Percentiles rank a stretch among this genome's conserved stretches.
Conservation (phyloP, 2,329 filamentous ascomycete species). For the Diaporthe eres region DNA sequence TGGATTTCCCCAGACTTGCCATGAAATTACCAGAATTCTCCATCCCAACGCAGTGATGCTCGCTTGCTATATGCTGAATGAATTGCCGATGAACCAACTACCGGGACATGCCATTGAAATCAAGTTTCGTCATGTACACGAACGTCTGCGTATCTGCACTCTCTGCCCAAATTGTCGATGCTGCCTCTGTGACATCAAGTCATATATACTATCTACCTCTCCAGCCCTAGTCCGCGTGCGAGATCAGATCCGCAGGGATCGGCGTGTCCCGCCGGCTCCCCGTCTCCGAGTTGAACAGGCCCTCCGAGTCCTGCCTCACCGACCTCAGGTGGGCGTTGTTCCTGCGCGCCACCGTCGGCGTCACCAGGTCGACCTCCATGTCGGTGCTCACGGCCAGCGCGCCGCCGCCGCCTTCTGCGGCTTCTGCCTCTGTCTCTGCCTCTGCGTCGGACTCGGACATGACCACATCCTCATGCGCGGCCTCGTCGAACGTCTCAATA, state of each 20-base stretch:
- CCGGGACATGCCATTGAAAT: conserved; percentile 12
- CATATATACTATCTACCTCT: neutral
- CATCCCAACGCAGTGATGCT: conserved; percentile 33
- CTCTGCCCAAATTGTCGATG: neutral
- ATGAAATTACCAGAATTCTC: neutral
- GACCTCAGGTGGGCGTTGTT: conserved; percentile 31
- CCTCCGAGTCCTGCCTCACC: conserved; percentile 48
- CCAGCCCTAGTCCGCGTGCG: neutral
- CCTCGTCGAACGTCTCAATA: conserved; percentile 55
- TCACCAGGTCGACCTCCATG: conserved; percentile 56
- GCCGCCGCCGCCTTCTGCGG: neutral
- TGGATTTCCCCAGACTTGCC: neutral
- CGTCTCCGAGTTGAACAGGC: conserved; percentile 48
- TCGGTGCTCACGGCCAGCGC: conserved; percentile 44
- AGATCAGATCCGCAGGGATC: conserved; percentile 51
- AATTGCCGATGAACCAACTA: conserved; percentile 17
- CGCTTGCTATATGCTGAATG: conserved; percentile 33
- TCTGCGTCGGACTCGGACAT: conserved; percentile 59
- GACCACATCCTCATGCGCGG: conserved; percentile 57
- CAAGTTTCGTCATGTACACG: neutral
- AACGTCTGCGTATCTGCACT: conserved; percentile 9
- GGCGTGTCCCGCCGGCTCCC: conserved; percentile 53
- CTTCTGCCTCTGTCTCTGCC: conserved; percentile 53
- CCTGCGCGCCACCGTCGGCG: conserved; percentile 52
- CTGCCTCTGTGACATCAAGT: neutral